A percentile compares a stretch with the other conserved stretches of the same genome.
phyloP scores from a whole-genome alignment of 805 yeast genomes.

The Phaffomyces thermotolerans region DNA sequence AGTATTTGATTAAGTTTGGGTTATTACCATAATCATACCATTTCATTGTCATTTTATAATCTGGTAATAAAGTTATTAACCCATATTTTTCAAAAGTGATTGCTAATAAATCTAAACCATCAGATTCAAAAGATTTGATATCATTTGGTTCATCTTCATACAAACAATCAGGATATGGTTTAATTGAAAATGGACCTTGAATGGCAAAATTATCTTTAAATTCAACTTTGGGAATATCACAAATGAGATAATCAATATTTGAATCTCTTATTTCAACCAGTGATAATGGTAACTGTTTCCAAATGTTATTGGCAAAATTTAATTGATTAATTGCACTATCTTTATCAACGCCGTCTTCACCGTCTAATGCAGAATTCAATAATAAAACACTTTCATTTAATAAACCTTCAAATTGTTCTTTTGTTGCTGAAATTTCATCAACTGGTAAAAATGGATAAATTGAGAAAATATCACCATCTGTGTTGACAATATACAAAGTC shows the following conservation, averaged over 20 bases:
- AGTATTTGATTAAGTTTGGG: not conserved
- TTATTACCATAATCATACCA: constrained; percentile 16
- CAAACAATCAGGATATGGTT: constrained; percentile 48
- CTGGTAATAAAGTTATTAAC: constrained; percentile 25
- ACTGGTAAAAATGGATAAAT: constrained; percentile 60
- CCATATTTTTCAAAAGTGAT: constrained; percentile 25
- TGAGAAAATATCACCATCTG: constrained; percentile 52
- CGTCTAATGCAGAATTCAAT: constrained; percentile 22
- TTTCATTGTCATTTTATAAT: constrained; percentile 29
- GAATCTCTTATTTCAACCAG: constrained; percentile 18
- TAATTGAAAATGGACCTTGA: constrained; percentile 49
- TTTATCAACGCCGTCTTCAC: not conserved
- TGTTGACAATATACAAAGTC: constrained; percentile 44
- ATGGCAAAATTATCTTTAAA: constrained; percentile 11
- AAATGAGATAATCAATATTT: constrained; percentile 16
- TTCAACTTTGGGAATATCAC: constrained; percentile 9
- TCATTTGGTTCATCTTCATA: constrained; percentile 40
- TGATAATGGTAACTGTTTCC: constrained; percentile 21
- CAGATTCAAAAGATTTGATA: constrained; percentile 24
- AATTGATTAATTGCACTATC: constrained; percentile 26
- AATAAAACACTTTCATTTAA: constrained; percentile 28
- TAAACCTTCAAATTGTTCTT: constrained; percentile 24
- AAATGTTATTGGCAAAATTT: constrained; percentile 29
- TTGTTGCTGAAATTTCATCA: constrained; percentile 30
- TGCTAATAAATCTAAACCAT: constrained; percentile 21